phyloP scores from a whole-genome alignment of 768 basidiomycete species.

The Gloeopeniophorella convolvens region DNA sequence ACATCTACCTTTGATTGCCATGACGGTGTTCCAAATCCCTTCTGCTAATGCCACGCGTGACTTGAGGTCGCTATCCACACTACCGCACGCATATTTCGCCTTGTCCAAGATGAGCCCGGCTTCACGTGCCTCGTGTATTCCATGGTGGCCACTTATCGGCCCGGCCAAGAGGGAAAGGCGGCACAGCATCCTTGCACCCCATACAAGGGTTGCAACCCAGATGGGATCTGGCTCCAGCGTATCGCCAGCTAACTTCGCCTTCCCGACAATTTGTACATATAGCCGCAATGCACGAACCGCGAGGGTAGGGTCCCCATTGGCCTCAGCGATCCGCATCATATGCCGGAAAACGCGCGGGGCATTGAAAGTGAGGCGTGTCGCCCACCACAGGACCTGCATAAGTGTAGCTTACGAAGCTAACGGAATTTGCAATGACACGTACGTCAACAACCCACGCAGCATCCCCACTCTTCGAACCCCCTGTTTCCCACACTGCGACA shows the following conservation, averaged over 20 bases:
- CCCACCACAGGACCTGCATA: slow-evolving; percentile 83
- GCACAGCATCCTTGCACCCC: slow-evolving; percentile 75
- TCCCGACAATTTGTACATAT: slow-evolving; percentile 80
- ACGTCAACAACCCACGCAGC: slow-evolving; percentile 82
- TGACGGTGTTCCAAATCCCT: slow-evolving; percentile 65
- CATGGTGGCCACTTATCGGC: slow-evolving; percentile 21
- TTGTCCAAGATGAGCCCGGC: slow-evolving; percentile 55
- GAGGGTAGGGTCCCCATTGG: slow-evolving; percentile 50
- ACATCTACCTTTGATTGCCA: slow-evolving; percentile 59
- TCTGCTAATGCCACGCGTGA: slow-evolving; percentile 61
- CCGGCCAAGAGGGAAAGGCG: slow-evolving; percentile 33
- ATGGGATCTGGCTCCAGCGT: slow-evolving; percentile 59
- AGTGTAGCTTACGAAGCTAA: not conserved
- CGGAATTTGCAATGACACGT: slow-evolving; percentile 27
- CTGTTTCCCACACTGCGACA: slow-evolving; percentile 75
- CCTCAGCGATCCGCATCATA: slow-evolving; percentile 67
- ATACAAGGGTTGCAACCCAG: slow-evolving; percentile 74
- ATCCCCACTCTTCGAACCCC: slow-evolving; percentile 54
- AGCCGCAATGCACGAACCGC: slow-evolving; percentile 72
- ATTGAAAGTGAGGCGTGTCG: slow-evolving; percentile 90
- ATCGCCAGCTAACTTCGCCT: slow-evolving; percentile 61
- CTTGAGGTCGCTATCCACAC: slow-evolving; percentile 42
- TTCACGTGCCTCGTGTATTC: slow-evolving; percentile 53
- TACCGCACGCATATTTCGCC: slow-evolving; percentile 49
- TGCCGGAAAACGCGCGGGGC: slow-evolving; percentile 81